phyloP scores from a whole-genome alignment of 73 alveolate species.

The Paramecium bursaria region DNA sequence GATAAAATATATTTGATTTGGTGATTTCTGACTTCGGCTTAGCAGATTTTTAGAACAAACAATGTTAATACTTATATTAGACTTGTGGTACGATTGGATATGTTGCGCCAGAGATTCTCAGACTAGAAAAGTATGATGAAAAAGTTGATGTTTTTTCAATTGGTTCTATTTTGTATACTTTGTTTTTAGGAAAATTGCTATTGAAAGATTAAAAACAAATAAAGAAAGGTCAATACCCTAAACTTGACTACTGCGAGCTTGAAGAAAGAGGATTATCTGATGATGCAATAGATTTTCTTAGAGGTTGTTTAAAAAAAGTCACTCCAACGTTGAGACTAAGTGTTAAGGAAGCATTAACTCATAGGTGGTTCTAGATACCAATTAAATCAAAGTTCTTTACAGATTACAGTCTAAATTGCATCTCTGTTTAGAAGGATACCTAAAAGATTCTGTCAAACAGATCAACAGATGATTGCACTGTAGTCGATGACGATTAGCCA shows the following conservation, averaged over 20 bases:
- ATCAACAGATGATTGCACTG: too few relatives aligned
- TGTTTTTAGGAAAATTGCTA: constrained; percentile 27
- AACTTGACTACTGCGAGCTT: not conserved
- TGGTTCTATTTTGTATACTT: constrained; percentile 33
- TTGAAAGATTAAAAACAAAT: constrained; percentile 17
- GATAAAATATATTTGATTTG: constrained; percentile 15
- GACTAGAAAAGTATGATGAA: constrained; percentile 23
- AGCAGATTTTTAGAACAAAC: constrained; percentile 43
- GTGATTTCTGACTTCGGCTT: constrained; percentile 62
- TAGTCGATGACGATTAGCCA: too few relatives aligned
- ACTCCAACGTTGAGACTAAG: not conserved
- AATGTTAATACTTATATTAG: constrained; percentile 18
- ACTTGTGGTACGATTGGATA: constrained; percentile 53
- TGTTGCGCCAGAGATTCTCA: constrained; percentile 48
- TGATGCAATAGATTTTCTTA: not conserved
- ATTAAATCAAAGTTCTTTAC: too few relatives aligned
- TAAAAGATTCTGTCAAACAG: too few relatives aligned
- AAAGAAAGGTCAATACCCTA: not conserved
- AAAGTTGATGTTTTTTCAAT: constrained; percentile 35
- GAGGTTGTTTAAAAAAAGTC: too few relatives aligned
- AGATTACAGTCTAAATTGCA: too few relatives aligned
- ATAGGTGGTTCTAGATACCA: constrained; percentile 41
- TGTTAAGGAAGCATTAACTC: constrained; percentile 33
- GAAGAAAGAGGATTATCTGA: not conserved
- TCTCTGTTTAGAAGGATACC: too few relatives aligned